phyloP scores from a whole-genome alignment of 2,329 filamentous ascomycete genomes.

The Clonostachys solani region DNA sequence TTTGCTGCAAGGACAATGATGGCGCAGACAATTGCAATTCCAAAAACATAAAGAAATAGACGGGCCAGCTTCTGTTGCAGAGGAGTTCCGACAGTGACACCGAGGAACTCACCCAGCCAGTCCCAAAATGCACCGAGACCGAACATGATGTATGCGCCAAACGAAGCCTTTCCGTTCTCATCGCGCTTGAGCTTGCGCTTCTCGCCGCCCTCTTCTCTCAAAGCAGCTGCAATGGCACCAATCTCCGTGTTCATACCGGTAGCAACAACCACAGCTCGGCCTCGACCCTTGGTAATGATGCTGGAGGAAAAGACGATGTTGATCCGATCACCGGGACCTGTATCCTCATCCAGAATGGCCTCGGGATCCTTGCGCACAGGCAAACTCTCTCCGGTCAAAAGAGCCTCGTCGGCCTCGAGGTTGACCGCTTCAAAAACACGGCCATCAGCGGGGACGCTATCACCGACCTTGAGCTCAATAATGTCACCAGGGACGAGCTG shows the following conservation, averaged over 20 bases:
- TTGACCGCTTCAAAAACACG: slow-evolving; percentile 51
- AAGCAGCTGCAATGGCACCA: slow-evolving; percentile 44
- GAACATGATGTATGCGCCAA: slow-evolving; percentile 4
- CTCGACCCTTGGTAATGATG: slow-evolving; percentile 52
- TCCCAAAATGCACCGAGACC: slow-evolving; percentile 5
- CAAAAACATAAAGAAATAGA: slow-evolving; percentile 61
- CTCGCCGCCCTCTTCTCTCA: slow-evolving; percentile 15
- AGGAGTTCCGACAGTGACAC: slow-evolving; percentile 54
- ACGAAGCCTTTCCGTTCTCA: not conserved
- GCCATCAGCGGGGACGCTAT: slow-evolving; percentile 51
- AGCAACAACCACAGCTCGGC: slow-evolving; percentile 51
- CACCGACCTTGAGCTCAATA: slow-evolving; percentile 40
- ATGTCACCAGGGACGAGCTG: slow-evolving; percentile 51
- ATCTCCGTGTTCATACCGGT: slow-evolving; percentile 56
- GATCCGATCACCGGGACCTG: slow-evolving; percentile 41
- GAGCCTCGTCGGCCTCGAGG: slow-evolving; percentile 57
- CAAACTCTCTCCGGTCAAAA: slow-evolving; percentile 55
- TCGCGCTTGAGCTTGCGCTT: slow-evolving; percentile 3
- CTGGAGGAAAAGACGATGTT: slow-evolving; percentile 54
- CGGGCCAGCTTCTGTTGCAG: slow-evolving; percentile 64
- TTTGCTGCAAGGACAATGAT: slow-evolving; percentile 31
- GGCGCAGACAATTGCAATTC: slow-evolving; percentile 39
- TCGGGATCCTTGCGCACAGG: slow-evolving; percentile 44
- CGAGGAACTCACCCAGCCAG: slow-evolving; percentile 33
- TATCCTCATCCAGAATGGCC: slow-evolving; percentile 24